Conservation (phyloP, 108 stramenopile genomes). For the Pelagomonas calceolata region DNA sequence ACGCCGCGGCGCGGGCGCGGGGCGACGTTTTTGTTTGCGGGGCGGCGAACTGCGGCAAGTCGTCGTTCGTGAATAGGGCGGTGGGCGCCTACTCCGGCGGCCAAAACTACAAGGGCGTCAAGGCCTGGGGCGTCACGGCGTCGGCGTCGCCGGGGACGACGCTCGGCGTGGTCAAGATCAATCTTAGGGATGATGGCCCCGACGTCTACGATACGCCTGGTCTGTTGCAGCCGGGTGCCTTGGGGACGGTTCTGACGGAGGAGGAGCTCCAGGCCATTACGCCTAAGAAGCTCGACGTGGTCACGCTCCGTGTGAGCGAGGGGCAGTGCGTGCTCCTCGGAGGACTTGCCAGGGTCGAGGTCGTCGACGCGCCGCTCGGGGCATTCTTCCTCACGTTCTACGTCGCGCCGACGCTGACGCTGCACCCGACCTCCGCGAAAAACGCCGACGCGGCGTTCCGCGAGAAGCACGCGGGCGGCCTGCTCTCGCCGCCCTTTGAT, state of each 20-base stretch:
- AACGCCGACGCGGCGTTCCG: constrained; percentile 53
- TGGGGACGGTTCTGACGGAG: too few relatives aligned
- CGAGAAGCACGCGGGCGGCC: constrained; percentile 66
- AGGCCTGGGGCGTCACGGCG: not conserved
- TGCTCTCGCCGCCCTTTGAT: constrained; percentile 81
- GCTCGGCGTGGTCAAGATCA: not conserved
- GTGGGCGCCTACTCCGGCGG: not conserved
- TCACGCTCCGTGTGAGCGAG: too few relatives aligned
- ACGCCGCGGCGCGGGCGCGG: not conserved
- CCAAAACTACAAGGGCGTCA: not conserved
- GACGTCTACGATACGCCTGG: not conserved
- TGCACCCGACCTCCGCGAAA: constrained; percentile 43
- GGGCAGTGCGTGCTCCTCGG: not conserved
- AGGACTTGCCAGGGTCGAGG: not conserved
- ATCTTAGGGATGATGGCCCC: not conserved
- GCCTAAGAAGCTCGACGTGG: too few relatives aligned
- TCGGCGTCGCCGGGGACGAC: constrained; percentile 4
- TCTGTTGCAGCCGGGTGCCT: not conserved
- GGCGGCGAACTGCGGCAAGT: constrained; percentile 1
- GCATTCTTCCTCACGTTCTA: constrained; percentile 80
- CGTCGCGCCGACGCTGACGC: constrained; percentile 84
- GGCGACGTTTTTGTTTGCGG: constrained; percentile 3
- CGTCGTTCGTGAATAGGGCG: not conserved
- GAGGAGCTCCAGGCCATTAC: too few relatives aligned
- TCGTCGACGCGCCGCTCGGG: constrained; percentile 19